Conservation (phyloP, 2,329 filamentous ascomycete genomes). For the Coniochaeta pulveracea region DNA sequence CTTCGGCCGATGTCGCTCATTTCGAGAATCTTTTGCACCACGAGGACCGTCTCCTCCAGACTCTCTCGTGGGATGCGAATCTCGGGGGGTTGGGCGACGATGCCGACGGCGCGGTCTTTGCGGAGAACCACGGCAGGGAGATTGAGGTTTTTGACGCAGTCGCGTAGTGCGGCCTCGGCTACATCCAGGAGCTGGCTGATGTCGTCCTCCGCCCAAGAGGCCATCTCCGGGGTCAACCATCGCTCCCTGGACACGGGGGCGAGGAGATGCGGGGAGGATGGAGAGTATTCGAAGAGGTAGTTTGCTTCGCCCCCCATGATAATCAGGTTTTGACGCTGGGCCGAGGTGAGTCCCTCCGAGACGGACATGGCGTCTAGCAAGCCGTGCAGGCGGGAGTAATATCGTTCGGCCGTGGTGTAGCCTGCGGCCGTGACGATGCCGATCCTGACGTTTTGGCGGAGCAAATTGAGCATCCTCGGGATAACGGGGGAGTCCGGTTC, state of each 20-base stretch:
- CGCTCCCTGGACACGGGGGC: constrained; percentile 50
- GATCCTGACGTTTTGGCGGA: constrained; percentile 69
- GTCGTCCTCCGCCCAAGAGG: constrained; percentile 62
- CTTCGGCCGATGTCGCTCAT: constrained; percentile 55
- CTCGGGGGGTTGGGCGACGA: constrained; percentile 52
- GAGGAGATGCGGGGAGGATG: constrained; percentile 54
- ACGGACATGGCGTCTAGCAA: constrained; percentile 67
- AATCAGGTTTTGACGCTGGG: constrained; percentile 68
- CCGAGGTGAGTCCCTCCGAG: constrained; percentile 44
- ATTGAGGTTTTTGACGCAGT: constrained; percentile 69
- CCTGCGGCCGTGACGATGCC: constrained; percentile 96
- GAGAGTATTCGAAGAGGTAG: constrained; percentile 77
- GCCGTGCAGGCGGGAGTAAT: constrained; percentile 79
- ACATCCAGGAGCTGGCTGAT: constrained; percentile 77
- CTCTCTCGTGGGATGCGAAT: constrained; percentile 73
- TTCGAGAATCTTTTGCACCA: constrained; percentile 87
- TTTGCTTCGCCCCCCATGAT: constrained; percentile 95
- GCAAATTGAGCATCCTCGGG: constrained; percentile 50
- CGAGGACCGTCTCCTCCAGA: constrained; percentile 89
- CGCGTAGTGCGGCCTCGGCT: constrained; percentile 71
- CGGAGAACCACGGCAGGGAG: constrained; percentile 72
- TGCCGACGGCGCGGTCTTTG: constrained; percentile 79
- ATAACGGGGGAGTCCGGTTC: constrained; percentile 70
- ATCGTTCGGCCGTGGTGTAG: constrained; percentile 77
- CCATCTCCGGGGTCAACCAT: constrained; percentile 74